Conservation (phyloP, 169 alveolate genomes). For the Besnoitia besnoiti region DNA sequence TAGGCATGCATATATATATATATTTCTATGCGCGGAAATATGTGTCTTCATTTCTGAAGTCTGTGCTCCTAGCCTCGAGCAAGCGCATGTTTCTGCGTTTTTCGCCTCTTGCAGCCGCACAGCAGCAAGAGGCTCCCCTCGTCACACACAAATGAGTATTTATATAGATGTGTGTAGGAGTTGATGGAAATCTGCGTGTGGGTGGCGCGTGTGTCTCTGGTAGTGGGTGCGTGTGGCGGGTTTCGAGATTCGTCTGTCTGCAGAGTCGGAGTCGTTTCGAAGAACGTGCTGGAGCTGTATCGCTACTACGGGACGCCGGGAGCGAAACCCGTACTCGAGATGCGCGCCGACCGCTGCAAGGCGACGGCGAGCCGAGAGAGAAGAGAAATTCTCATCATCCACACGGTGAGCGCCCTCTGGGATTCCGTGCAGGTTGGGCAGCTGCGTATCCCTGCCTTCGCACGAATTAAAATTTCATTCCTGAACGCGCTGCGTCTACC, state of each 20-base stretch:
- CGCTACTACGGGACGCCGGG: constrained; percentile 62
- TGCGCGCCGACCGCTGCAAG: constrained; percentile 57
- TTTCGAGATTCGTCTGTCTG: neutral
- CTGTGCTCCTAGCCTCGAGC: too few species aligned
- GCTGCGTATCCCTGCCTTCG: too few species aligned
- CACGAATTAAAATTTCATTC: too few species aligned
- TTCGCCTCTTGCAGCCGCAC: too few species aligned
- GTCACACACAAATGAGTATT: neutral
- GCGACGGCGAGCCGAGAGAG: constrained; percentile 70
- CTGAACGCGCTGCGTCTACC: too few species aligned
- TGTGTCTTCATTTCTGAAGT: neutral
- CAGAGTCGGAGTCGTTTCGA: constrained; percentile 68
- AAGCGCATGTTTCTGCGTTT: too few species aligned
- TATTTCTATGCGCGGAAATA: neutral
- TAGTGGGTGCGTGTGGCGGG: neutral
- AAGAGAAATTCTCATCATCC: constrained; percentile 61
- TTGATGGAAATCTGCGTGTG: too few species aligned
- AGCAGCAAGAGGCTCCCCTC: too few species aligned
- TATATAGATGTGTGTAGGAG: neutral
- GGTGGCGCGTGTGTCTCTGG: too few species aligned
- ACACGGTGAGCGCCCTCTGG: constrained; percentile 28
- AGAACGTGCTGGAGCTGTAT: constrained; percentile 57
- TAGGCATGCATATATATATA: neutral
- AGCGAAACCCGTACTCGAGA: constrained; percentile 61
- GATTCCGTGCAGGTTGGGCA: neutral